Evolutionary conservation across 2,329 filamentous ascomycete species (phyloP), one percentile per base, ranked within the genome.

Genomic region (Aspergillus thermomutatus): DNA sequence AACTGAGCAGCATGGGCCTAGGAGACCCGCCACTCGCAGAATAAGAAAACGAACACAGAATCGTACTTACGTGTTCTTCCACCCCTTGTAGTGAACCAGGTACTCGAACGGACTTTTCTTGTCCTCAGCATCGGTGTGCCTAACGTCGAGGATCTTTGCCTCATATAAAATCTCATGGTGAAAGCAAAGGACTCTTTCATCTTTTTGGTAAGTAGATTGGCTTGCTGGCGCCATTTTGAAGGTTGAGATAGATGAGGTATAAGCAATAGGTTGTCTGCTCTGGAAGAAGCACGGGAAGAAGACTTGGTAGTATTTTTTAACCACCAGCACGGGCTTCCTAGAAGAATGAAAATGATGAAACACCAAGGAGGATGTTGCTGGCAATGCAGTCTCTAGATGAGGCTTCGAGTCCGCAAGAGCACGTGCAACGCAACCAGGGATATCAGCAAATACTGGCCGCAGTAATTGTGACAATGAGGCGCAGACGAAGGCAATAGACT

Each of bases 111-210:
- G 86, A 59, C 87, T 88, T 72, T 86, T 87, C 75, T 89, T 87
- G 69, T 88, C 87, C 47, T 80, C 80, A 6, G 78, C 72, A 59
- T 87, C 84, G 68, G 82, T 80, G 73, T 80, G 78, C 66, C 83
- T 86, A 31, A 90, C 82, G 63, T 97, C 92, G 62, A 96, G 85
- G 52, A 99, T 88, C 78, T 97, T 97, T 64, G 94, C 94, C 76
- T 99, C 94, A 72, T 99, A 99, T 52, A 99, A 86, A 77, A 97
- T 87, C 70, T 97, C 92, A 77, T 93, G 91, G 74, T 99, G 94
- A 72, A 97, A 97, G 79, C 94, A 99, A 31, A 97, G 86, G 40
- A 96, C 92, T 71, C 89, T 91, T 80, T 99, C 94, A 71, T 97
- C 92, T 71, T 87, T 87, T 58, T 77, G 77, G 69, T 84, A 89